Conservation (phyloP, 176 grass and related monocot species). For the Pontederia crassipes region DNA sequence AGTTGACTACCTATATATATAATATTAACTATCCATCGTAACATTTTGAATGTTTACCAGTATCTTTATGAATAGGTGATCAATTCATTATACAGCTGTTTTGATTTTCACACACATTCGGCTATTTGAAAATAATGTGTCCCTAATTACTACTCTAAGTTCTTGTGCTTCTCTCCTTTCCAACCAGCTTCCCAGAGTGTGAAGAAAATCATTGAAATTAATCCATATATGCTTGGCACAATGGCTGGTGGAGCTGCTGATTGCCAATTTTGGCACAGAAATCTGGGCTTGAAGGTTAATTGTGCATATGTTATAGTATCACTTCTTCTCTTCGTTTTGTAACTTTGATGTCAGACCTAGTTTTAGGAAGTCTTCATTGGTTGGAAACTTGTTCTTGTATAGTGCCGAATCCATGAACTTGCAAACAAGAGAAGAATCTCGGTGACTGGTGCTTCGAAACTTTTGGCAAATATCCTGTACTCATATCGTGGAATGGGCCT, state of each 20-base stretch:
- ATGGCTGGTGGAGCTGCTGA: constrained; percentile 94
- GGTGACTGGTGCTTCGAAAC: constrained; percentile 73
- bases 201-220: constrained; percentile 98
- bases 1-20: too few species aligned
- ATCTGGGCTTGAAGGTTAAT: constrained; percentile 73
- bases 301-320: neutral
- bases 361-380: too few species aligned
- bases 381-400: neutral
- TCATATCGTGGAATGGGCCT: constrained; percentile 93
- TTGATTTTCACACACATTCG: too few species aligned
- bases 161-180: neutral
- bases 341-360: constrained; percentile 2
- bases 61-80: too few species aligned
- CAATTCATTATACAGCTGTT: too few species aligned
- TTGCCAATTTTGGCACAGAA: constrained; percentile 98
- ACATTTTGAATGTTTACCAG: too few species aligned
- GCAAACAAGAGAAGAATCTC: constrained; percentile 94
- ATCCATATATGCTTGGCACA: constrained; percentile 95
- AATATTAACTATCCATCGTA: too few species aligned
- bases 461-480: constrained; percentile 85
- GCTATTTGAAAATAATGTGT: too few species aligned
- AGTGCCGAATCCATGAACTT: constrained; percentile 85
- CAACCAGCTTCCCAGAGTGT: constrained; percentile 77
- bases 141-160: neutral
- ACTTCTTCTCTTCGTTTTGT: neutral